A percentile compares a stretch with the other conserved stretches of the same genome.
phyloP scores from a whole-genome alignment of 2,329 filamentous ascomycete genomes.

The Incumbomyces lentus region DNA sequence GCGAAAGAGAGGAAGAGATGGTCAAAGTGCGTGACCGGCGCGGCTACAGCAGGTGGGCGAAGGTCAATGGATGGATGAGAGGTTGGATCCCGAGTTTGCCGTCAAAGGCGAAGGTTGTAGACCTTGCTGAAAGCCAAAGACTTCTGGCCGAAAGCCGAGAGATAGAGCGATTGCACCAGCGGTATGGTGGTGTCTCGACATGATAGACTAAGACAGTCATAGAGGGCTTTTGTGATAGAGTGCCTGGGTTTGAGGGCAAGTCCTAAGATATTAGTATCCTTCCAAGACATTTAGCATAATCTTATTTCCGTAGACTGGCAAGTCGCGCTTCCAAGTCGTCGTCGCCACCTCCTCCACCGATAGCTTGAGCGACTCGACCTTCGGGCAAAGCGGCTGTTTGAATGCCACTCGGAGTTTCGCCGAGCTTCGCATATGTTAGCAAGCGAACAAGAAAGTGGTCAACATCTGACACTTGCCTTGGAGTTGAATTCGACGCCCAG shows the following conservation, averaged over 20 bases:
- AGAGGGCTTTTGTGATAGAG: background rate
- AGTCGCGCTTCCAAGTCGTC: slow-evolving; percentile 90
- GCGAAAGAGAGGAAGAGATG: slow-evolving; percentile 37
- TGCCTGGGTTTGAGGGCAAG: background rate
- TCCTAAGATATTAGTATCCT: too few species aligned
- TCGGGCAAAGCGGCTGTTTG: slow-evolving; percentile 65
- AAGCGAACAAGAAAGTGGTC: too few species aligned
- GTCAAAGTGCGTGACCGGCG: slow-evolving; percentile 38
- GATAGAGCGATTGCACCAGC: slow-evolving; percentile 4
- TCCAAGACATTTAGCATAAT: too few species aligned
- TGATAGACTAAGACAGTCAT: background rate
- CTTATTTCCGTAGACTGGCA: slow-evolving; percentile 62
- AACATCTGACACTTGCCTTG: slow-evolving; percentile 51
- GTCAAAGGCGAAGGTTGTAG: slow-evolving; percentile 26
- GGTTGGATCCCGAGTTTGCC: slow-evolving; percentile 51
- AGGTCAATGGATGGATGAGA: slow-evolving; percentile 55
- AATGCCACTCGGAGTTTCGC: slow-evolving; percentile 78
- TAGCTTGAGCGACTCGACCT: slow-evolving; percentile 71
- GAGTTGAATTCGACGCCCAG: slow-evolving; percentile 90
- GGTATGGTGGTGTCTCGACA: slow-evolving; percentile 5
- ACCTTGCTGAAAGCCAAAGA: slow-evolving; percentile 20
- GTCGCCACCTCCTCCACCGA: slow-evolving; percentile 50
- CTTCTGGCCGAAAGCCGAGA: slow-evolving; percentile 16
- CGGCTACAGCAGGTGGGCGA: slow-evolving; percentile 41
- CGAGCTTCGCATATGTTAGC: slow-evolving; percentile 50